Evolutionary conservation across 768 basidiomycete species (phyloP), one percentile per base, ranked within the genome.

Genomic region (Tricholoma furcatifolium): DNA sequence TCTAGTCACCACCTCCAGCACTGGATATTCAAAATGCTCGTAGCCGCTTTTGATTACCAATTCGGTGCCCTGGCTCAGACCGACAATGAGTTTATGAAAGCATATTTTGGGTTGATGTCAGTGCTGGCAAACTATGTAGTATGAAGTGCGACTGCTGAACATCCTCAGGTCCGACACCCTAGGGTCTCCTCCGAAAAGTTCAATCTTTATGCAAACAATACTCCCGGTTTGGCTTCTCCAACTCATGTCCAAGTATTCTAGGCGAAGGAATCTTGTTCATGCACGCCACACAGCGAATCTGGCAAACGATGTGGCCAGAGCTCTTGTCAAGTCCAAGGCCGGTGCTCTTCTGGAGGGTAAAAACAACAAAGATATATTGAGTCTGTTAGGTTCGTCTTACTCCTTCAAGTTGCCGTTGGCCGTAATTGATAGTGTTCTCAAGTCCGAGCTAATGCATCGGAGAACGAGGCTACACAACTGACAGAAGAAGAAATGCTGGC

Each of bases 1-100:
- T 21, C 18, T 34, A n/a, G 10, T 6, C n/a, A n/a, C 18, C 15
- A 8, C 4, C 14, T 35, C 11, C 4, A 34, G 34, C 12, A n/a
- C n/a, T n/a, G n/a, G n/a, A n/a, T n/a, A 42, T 42, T 2, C 4
- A 36, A 36, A 14, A 24, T 11, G 24, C 11, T 20, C 32, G 11
- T n/a, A 79, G 77, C 77, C 51, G 77, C 77, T 2, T 79, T 79
- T 65, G 81, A 82, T 59, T 81, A 81, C 61, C 74, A 81, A 15
- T 81, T 84, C 51, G 80, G 79, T 21, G 77, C 77, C 0, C 59
- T 83, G n/a, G 67, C 74, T 11, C 68, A 79, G 50, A 60, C 68
- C 2, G 71, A 80, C 41, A 81, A 81, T 61, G 74, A 77, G 52
- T 77, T 84, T 42, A 78, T 76, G 65, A 73, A 75, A 55, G 77